These are phyloP conservation scores for Hypoxylon sp. DNA, from an alignment of 2,329 filamentous ascomycete species.

Conservation along the genomic window DNA sequence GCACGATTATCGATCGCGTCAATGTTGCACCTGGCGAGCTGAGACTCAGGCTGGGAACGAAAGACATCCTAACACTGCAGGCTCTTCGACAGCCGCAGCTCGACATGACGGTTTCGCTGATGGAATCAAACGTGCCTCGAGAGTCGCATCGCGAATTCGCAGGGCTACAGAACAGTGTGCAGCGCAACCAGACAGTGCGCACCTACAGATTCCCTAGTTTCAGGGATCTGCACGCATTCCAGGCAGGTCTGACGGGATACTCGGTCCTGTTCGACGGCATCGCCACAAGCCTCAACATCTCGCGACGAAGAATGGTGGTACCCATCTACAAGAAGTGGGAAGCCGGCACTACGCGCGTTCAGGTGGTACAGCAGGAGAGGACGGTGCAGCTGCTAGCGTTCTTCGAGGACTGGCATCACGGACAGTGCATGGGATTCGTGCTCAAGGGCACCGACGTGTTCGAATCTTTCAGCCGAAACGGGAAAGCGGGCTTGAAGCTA, in stretches of 20 bases:
- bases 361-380: slow-evolving; percentile 79
- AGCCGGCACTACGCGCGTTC: slow-evolving; percentile 78
- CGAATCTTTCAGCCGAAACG: slow-evolving; percentile 70
- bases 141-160: slow-evolving; percentile 69
- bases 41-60: slow-evolving; percentile 70
- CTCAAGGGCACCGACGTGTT: slow-evolving; percentile 86
- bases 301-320: slow-evolving; percentile 85
- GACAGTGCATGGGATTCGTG: slow-evolving; percentile 87
- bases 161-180: slow-evolving; percentile 65
- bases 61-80: slow-evolving; percentile 67
- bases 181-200: slow-evolving; percentile 70
- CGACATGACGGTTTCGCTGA: slow-evolving; percentile 79
- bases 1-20: slow-evolving; percentile 82
- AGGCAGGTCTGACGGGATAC: slow-evolving; percentile 81
- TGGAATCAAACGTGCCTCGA: slow-evolving; percentile 69
- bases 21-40: slow-evolving; percentile 82
- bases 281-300: slow-evolving; percentile 79
- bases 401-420: slow-evolving; percentile 87
- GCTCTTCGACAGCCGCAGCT: slow-evolving; percentile 76
- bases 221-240: slow-evolving; percentile 78
- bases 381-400: slow-evolving; percentile 82
- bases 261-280: slow-evolving; percentile 76
- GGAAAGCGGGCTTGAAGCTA: slow-evolving; percentile 77
- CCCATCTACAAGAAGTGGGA: slow-evolving; percentile 96
- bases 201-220: slow-evolving; percentile 73